A percentile compares a stretch with the other conserved stretches of the same genome.
Evolutionary conservation across 1,284 basidiomycete genomes (phyloP).

Genomic region (Puccinia brachypodii): DNA sequence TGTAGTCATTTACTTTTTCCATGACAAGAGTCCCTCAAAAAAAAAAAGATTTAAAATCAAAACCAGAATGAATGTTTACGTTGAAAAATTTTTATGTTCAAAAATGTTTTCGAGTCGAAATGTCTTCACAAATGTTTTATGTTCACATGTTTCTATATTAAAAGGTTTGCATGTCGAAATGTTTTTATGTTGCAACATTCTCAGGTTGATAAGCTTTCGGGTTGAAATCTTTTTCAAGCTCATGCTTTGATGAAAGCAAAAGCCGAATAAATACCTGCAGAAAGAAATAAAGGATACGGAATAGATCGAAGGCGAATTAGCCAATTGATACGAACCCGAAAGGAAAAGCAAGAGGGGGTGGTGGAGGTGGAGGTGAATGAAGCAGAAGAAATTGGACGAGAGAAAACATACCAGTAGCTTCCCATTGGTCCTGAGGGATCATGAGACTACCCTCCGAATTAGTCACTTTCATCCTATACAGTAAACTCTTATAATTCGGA

Average conservation of each 20-base stretch:
- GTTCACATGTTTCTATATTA: too few species aligned
- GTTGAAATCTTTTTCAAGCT: too few species aligned
- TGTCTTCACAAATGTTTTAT: too few species aligned
- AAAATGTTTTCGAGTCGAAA: too few species aligned
- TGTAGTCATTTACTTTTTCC: too few species aligned
- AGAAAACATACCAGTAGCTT: constrained; percentile 79
- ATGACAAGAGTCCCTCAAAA: too few species aligned
- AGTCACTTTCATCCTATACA: constrained; percentile 84
- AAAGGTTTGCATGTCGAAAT: too few species aligned
- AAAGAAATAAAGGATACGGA: not conserved
- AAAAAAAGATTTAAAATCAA: too few species aligned
- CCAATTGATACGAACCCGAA: not conserved
- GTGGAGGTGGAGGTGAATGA: not conserved
- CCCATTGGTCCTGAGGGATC: constrained; percentile 92
- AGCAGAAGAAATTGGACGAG: constrained; percentile 16
- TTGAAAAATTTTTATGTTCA: too few species aligned
- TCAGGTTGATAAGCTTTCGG: too few species aligned
- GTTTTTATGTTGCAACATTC: too few species aligned
- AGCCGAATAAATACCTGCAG: constrained; percentile 74
- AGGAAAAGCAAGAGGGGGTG: not conserved
- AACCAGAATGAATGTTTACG: too few species aligned
- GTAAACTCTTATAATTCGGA: constrained; percentile 59
- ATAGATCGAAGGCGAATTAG: not conserved
- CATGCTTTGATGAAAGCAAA: constrained; percentile 71
- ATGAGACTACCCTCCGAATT: constrained; percentile 77